These are phyloP conservation scores for Suhomyces prunicola DNA, from an alignment of 805 yeast species.

Conservation along the genomic window DNA sequence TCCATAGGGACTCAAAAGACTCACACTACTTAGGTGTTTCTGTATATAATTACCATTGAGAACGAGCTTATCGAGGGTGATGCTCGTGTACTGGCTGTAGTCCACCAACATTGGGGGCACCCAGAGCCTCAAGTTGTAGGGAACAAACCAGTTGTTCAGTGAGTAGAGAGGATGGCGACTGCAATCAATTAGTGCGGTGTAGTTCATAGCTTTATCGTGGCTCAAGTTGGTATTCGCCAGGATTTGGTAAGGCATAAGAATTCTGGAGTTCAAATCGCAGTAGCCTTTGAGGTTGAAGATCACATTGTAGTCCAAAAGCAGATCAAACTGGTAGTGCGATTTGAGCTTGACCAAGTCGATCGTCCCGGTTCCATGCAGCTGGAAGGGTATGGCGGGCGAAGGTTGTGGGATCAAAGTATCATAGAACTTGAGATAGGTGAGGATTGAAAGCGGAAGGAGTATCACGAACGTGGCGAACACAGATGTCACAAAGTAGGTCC, in stretches of 20 bases:
- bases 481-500: constrained; percentile 20
- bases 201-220: neutral
- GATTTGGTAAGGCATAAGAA: neutral
- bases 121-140: constrained; percentile 37
- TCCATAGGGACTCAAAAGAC: neutral
- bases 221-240: neutral
- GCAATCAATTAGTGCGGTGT: neutral
- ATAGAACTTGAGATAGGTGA: constrained; percentile 37
- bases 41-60: constrained; percentile 3
- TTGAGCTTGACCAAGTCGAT: neutral
- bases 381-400: constrained; percentile 15
- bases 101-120: constrained; percentile 31
- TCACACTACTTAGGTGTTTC: neutral
- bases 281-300: constrained; percentile 10
- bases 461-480: constrained; percentile 21
- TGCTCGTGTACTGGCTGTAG: constrained; percentile 12
- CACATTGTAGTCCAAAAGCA: constrained; percentile 17
- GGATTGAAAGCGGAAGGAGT: constrained; percentile 33
- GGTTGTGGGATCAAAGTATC: constrained; percentile 29
- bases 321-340: constrained; percentile 7
- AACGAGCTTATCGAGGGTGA: constrained; percentile 9
- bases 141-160: constrained; percentile 30
- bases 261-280: neutral
- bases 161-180: constrained; percentile 18
- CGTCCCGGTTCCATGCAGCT: constrained; percentile 1